phyloP scores from a whole-genome alignment of 2,329 filamentous ascomycete species.

The Pestalotiopsis sp. region DNA sequence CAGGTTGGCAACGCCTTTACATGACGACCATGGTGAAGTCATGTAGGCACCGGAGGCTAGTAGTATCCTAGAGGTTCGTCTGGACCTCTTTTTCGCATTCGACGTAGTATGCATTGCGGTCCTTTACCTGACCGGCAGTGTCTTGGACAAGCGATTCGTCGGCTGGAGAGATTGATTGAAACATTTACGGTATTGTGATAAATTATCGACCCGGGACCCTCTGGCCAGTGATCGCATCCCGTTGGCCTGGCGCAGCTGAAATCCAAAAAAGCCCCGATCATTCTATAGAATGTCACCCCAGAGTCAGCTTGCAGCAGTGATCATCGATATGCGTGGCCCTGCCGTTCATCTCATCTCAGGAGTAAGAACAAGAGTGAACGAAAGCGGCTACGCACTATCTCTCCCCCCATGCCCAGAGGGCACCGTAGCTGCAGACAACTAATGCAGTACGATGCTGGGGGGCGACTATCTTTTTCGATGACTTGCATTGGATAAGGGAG shows the following conservation, averaged over 20 bases:
- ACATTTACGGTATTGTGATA: neutral
- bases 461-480: slow-evolving; percentile 2
- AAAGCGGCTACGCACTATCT: neutral
- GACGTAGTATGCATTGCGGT: neutral
- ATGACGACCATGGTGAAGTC: neutral
- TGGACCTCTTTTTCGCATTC: neutral
- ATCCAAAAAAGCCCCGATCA: neutral
- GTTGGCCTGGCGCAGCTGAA: neutral
- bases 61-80: neutral
- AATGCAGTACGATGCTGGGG: slow-evolving; percentile 10
- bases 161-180: neutral
- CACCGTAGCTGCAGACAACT: slow-evolving; percentile 4
- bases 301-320: neutral
- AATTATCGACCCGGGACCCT: neutral
- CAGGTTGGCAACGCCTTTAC: slow-evolving; percentile 7
- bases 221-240: neutral
- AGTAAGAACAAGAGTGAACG: neutral
- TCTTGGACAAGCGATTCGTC: slow-evolving; percentile 7
- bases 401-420: neutral
- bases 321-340: neutral
- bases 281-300: neutral
- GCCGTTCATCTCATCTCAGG: neutral
- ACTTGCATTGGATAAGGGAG: slow-evolving; percentile 9
- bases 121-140: too few species aligned
- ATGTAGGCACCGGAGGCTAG: neutral